Evolutionary conservation across 2,329 filamentous ascomycete species (phyloP).

Genomic region (Penicillium sp.): DNA sequence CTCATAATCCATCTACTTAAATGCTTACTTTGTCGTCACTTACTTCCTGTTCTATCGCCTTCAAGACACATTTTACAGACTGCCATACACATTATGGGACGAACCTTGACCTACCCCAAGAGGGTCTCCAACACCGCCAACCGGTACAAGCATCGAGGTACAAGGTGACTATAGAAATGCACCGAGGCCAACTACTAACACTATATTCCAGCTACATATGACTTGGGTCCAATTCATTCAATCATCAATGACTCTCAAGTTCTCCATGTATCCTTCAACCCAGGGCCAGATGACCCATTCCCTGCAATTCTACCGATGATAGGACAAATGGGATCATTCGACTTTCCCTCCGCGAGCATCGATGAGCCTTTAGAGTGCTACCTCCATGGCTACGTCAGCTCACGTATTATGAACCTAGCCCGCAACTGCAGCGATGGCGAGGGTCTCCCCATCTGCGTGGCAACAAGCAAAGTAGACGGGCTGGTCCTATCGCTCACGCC

Average conservation of each 20-base stretch:
- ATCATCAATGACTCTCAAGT: conserved; percentile 73
- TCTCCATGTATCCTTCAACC: conserved; percentile 75
- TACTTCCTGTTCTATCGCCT: background rate
- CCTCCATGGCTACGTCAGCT: conserved; percentile 79
- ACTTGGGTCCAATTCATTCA: conserved; percentile 67
- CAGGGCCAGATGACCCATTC: conserved; percentile 61
- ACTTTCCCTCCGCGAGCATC: conserved; percentile 56
- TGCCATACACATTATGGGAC: conserved; percentile 35
- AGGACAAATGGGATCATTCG: conserved; percentile 73
- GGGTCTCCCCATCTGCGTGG: conserved; percentile 68
- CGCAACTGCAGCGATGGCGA: conserved; percentile 39
- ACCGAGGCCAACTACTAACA: conserved; percentile 5
- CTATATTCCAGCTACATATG: conserved; percentile 61
- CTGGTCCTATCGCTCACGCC: conserved; percentile 76
- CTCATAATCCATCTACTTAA: background rate
- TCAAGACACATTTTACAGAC: background rate
- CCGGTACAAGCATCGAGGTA: conserved; percentile 63
- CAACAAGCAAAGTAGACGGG: conserved; percentile 73
- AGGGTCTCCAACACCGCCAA: conserved; percentile 64
- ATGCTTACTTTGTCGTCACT: background rate
- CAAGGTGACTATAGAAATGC: conserved; percentile 6
- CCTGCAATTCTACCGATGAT: conserved; percentile 82
- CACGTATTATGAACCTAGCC: conserved; percentile 69
- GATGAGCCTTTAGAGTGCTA: conserved; percentile 71
- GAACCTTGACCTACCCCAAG: conserved; percentile 58